These are phyloP conservation scores for Kodamaea jinghongensis DNA, from an alignment of 805 yeast genomes.

Conservation along the genomic window DNA sequence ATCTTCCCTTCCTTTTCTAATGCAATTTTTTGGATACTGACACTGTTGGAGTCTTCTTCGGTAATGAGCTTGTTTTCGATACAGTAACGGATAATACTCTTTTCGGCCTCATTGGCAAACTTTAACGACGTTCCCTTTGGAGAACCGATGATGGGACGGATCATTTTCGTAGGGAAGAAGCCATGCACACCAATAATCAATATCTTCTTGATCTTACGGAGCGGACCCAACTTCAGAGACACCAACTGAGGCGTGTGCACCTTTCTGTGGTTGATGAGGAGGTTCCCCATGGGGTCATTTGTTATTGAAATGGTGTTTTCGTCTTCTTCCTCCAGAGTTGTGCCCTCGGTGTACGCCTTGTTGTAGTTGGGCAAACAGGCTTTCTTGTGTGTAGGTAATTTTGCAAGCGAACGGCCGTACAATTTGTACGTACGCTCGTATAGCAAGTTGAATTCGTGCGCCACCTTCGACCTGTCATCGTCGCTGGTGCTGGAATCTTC, in stretches of 20 bases:
- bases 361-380: conserved; percentile 41
- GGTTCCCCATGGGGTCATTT: conserved; percentile 41
- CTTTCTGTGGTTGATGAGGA: conserved; percentile 32
- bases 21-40: conserved; percentile 82
- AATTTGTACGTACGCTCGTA: conserved; percentile 37
- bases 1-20: conserved; percentile 92
- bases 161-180: conserved; percentile 83
- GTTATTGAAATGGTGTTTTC: conserved; percentile 36
- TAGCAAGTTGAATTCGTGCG: conserved; percentile 29
- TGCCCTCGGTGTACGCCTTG: conserved; percentile 22
- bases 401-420: conserved; percentile 37
- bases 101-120: conserved; percentile 88
- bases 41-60: conserved; percentile 29
- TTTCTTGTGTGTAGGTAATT: conserved; percentile 34
- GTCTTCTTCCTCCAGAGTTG: conserved; percentile 20
- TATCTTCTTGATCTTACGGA: conserved; percentile 50
- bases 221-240: conserved; percentile 26
- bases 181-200: conserved; percentile 94
- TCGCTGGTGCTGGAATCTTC: conserved; percentile 11
- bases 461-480: conserved; percentile 16
- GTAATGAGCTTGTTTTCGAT: conserved; percentile 37
- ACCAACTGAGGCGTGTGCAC: conserved; percentile 18
- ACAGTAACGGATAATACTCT: conserved; percentile 64
- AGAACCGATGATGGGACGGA: conserved; percentile 85
- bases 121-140: conserved; percentile 95